A percentile compares a stretch with the other conserved stretches of the same genome.
These are phyloP conservation scores for Exophiala mesophila DNA, from an alignment of 2,329 filamentous ascomycete species.

Conservation along the genomic window DNA sequence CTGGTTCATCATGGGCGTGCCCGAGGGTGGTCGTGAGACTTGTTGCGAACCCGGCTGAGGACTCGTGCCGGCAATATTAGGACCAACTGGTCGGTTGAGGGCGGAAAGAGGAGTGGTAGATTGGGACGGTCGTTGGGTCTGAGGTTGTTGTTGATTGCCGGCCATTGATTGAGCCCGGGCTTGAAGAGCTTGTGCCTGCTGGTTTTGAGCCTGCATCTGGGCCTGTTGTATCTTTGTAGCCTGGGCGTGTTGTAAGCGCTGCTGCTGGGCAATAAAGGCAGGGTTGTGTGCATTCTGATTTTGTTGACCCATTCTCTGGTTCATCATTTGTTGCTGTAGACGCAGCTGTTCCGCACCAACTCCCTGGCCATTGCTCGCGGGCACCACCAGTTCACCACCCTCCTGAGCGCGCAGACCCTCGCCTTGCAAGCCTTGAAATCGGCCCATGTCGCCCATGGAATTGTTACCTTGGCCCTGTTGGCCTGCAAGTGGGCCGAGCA, in stretches of 20 bases:
- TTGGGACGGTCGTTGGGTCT: constrained; percentile 41
- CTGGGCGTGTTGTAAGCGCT: constrained; percentile 37
- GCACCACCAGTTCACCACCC: constrained; percentile 59
- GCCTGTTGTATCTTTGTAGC: constrained; percentile 31
- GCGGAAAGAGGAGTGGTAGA: constrained; percentile 35
- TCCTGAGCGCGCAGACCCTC: constrained; percentile 58
- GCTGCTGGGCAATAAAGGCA: constrained; percentile 40
- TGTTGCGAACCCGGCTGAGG: constrained; percentile 18
- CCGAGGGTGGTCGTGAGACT: constrained; percentile 17
- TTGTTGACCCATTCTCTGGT: constrained; percentile 38
- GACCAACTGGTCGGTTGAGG: constrained; percentile 39
- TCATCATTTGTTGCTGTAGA: constrained; percentile 39
- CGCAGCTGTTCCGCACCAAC: constrained; percentile 40
- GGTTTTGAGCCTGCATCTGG: constrained; percentile 37
- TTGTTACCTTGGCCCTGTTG: constrained; percentile 11
- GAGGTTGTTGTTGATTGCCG: constrained; percentile 33
- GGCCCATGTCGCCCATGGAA: constrained; percentile 46
- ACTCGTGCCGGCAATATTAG: constrained; percentile 21
- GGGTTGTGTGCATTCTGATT: constrained; percentile 37
- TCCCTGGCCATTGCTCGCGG: constrained; percentile 53
- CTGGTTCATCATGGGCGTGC: constrained; percentile 23
- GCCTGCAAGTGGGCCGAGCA: constrained; percentile 1
- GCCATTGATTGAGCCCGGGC: constrained; percentile 44
- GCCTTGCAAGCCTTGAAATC: constrained; percentile 56
- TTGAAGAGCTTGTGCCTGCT: constrained; percentile 38